Base-by-base conservation (phyloP, 352 stramenopile species). In the Poterioochromonas sp. region DNA sequence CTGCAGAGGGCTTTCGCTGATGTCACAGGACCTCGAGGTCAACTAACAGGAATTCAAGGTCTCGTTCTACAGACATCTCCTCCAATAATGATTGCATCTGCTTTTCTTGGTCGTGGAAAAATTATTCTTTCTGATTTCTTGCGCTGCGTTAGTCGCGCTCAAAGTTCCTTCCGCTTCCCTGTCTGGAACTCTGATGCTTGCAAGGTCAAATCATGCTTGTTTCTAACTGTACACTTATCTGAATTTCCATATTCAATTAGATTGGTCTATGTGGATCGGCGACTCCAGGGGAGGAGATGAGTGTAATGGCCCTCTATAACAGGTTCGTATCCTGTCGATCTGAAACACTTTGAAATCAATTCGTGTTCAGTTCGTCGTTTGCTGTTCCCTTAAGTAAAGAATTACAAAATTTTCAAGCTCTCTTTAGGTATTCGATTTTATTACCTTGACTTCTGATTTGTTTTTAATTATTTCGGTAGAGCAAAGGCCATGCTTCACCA, bases 401-500 rank as follows among this genome's bases (percentile, higher is more conserved):
- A 32, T 47, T 40, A 47, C 2, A 26, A 8, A 73, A 47, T 47
- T 73, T 73, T 29, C 15, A 73, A 15, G 11, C 2, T 5, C 40
- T 73, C 2, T 73, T 47, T 47, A 11, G 63, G 18, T 39, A 68
- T n/a, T n/a, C n/a, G n/a, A n/a, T n/a, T n/a, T n/a, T n/a, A n/a
- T n/a, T n/a, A 20, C 44, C 11, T n/a, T n/a, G n/a, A n/a, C n/a
- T n/a, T n/a, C n/a, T n/a, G n/a, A n/a, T n/a, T n/a, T n/a, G n/a
- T n/a, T n/a, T n/a, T n/a, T n/a, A n/a, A n/a, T n/a, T n/a, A n/a
- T n/a, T n/a, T n/a, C n/a, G n/a, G n/a, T n/a, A n/a, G n/a, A n/a
- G 44, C 44, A 15, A 73, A 73, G n/a, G 63, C 63, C 11, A 73
- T 73, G 63, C 35, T 73, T 26, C 63, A 73, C 40, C 63, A 73